Evolutionary conservation across 208 protist genomes (phyloP).

Genomic region (Leishmania turanica): DNA sequence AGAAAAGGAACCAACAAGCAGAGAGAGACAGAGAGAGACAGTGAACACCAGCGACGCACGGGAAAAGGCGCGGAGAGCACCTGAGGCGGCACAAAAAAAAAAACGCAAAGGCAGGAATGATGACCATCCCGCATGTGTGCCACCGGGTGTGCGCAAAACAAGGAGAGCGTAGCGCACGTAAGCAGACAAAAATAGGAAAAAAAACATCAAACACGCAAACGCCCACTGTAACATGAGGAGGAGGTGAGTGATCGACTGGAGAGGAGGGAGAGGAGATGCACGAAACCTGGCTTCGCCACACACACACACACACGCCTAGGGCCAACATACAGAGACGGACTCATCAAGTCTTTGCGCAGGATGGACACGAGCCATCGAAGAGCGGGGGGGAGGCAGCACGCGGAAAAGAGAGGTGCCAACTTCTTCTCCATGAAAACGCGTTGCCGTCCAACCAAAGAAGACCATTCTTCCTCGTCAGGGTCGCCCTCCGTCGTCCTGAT

Average conservation of each 20-base stretch:
- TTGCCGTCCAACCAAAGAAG: neutral
- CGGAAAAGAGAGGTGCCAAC: neutral
- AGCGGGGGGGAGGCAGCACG: neutral
- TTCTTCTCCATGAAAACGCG: neutral
- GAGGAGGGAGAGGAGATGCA: neutral
- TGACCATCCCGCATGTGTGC: neutral
- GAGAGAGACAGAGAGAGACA: neutral
- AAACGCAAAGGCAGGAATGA: no score
- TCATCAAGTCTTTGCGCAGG: neutral
- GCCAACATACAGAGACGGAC: neutral
- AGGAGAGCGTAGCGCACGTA: neutral
- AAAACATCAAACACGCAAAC: neutral
- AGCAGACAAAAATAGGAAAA: neutral
- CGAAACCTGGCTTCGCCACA: neutral
- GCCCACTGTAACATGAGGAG: neutral
- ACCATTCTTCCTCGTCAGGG: neutral
- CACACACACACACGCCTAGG: neutral
- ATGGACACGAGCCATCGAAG: neutral
- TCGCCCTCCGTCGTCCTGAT: neutral
- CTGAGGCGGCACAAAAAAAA: no score
- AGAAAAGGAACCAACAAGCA: constrained; percentile 3
- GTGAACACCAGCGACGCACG: neutral
- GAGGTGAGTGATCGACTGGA: neutral
- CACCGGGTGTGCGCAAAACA: neutral
- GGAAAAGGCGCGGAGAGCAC: no score